Conservation (phyloP, 192 early-diverging fungal species). For the Mortierella hygrophila region DNA sequence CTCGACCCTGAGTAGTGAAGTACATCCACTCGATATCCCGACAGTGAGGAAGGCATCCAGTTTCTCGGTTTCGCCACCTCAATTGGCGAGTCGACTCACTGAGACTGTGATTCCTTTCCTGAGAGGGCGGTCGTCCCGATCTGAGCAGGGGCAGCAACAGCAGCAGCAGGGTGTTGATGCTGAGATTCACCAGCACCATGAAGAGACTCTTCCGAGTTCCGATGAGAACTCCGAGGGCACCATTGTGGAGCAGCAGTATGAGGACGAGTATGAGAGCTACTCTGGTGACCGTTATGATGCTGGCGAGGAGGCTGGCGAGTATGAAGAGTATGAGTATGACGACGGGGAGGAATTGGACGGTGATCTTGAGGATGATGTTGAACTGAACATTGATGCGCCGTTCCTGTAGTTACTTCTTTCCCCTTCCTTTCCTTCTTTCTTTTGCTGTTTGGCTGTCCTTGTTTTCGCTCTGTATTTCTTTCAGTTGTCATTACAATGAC, state of each 20-base stretch:
- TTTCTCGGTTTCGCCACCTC: constrained; percentile 51
- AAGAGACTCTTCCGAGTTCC: background rate
- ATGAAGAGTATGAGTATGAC: constrained; percentile 7
- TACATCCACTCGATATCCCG: constrained; percentile 31
- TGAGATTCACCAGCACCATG: background rate
- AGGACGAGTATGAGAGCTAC: background rate
- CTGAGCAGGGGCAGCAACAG: constrained; percentile 1
- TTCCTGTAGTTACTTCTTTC: constrained; percentile 15
- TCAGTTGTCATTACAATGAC: background rate
- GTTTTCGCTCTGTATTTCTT: background rate
- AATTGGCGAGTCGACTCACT: constrained; percentile 24
- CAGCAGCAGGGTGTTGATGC: background rate
- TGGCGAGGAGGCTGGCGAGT: constrained; percentile 15
- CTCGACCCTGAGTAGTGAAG: background rate
- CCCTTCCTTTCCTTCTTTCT: background rate
- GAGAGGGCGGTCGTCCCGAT: constrained; percentile 14
- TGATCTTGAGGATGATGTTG: constrained; percentile 27
- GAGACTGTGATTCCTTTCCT: constrained; percentile 43
- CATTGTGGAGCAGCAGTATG: background rate
- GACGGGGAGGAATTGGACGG: constrained; percentile 8
- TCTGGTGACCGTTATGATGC: constrained; percentile 5
- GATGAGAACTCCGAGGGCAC: background rate
- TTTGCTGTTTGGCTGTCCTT: background rate
- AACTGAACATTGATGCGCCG: constrained; percentile 37
- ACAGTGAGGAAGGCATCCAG: constrained; percentile 6